Evolutionary conservation across 768 basidiomycete species (phyloP).

Genomic region (Gyrodon lividus): DNA sequence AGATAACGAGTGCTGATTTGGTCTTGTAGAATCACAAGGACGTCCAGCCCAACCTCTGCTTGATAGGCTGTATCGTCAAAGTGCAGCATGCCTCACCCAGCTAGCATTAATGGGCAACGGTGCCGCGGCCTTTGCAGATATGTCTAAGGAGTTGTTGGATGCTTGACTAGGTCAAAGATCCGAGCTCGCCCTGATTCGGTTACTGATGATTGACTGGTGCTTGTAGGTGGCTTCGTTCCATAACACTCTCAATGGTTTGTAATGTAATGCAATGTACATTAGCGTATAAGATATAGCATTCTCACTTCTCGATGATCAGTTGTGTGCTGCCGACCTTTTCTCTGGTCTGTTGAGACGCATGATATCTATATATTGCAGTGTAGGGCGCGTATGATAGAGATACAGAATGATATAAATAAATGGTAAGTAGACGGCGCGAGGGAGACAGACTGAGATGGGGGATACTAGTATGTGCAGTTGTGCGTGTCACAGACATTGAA

Average conservation of each 20-base stretch:
- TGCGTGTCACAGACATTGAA: slow-evolving; percentile 3
- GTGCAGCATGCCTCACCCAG: slow-evolving; percentile 63
- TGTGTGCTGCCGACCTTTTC: no score
- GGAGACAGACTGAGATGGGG: slow-evolving; percentile 11
- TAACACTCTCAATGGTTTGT: neutral
- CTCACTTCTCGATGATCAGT: neutral
- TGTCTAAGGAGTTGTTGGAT: slow-evolving; percentile 71
- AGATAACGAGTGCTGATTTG: slow-evolving; percentile 2
- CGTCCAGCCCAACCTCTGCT: slow-evolving; percentile 67
- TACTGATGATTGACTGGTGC: neutral
- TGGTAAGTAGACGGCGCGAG: neutral
- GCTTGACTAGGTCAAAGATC: slow-evolving; percentile 17
- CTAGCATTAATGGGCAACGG: slow-evolving; percentile 73
- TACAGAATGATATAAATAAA: slow-evolving; percentile 21
- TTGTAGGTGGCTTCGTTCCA: neutral
- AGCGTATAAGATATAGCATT: neutral
- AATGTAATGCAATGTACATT: slow-evolving; percentile 4
- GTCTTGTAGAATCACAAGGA: slow-evolving; percentile 67
- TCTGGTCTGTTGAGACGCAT: neutral
- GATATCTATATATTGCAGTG: slow-evolving; percentile 12
- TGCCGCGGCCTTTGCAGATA: slow-evolving; percentile 77
- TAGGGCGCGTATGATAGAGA: slow-evolving; percentile 24
- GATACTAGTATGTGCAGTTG: slow-evolving; percentile 7
- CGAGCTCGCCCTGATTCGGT: neutral
- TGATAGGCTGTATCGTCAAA: slow-evolving; percentile 77